Evolutionary conservation across 352 stramenopile genomes (phyloP).

Genomic region (Phytophthora tentaculata): DNA sequence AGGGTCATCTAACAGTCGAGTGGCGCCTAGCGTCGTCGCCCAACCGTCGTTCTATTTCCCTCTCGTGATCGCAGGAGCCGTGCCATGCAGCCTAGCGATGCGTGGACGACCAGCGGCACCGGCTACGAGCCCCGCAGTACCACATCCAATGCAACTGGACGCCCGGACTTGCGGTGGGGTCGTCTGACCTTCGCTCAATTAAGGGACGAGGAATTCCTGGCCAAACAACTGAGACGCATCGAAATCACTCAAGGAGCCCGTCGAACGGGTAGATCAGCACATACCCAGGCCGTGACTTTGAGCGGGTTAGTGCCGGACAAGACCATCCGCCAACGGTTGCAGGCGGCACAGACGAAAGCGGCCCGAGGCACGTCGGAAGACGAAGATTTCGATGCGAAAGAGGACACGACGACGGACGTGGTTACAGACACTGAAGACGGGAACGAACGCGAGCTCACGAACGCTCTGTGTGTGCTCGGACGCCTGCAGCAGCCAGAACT

Average conservation of each 20-base stretch:
- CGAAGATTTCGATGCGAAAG: slow-evolving; percentile 33
- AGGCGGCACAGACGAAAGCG: slow-evolving; percentile 27
- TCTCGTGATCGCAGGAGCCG: slow-evolving; percentile 13
- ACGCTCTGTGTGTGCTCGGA: slow-evolving; percentile 61
- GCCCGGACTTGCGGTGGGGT: slow-evolving; percentile 72
- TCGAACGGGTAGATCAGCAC: slow-evolving; percentile 6
- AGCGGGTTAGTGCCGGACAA: slow-evolving; percentile 9
- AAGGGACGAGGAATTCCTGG: slow-evolving; percentile 70
- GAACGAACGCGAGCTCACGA: slow-evolving; percentile 47
- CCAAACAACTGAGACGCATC: slow-evolving; percentile 67
- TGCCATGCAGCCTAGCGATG: slow-evolving; percentile 19
- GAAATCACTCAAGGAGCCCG: slow-evolving; percentile 51
- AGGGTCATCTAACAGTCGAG: slow-evolving; percentile 1
- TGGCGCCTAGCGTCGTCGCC: slow-evolving; percentile 1
- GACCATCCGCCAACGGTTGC: slow-evolving; percentile 34
- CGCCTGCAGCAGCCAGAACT: slow-evolving; percentile 52
- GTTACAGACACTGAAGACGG: slow-evolving; percentile 1
- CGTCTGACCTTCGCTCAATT: slow-evolving; percentile 69
- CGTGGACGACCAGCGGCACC: slow-evolving; percentile 19
- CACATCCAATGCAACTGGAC: slow-evolving; percentile 8
- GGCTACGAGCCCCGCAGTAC: slow-evolving; percentile 29
- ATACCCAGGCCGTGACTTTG: not conserved
- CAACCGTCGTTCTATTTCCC: slow-evolving; percentile 27
- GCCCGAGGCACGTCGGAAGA: slow-evolving; percentile 27
- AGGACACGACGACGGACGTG: slow-evolving; percentile 6